phyloP scores from a whole-genome alignment of 164 flowering plant species.

The Liquidambar formosana region DNA sequence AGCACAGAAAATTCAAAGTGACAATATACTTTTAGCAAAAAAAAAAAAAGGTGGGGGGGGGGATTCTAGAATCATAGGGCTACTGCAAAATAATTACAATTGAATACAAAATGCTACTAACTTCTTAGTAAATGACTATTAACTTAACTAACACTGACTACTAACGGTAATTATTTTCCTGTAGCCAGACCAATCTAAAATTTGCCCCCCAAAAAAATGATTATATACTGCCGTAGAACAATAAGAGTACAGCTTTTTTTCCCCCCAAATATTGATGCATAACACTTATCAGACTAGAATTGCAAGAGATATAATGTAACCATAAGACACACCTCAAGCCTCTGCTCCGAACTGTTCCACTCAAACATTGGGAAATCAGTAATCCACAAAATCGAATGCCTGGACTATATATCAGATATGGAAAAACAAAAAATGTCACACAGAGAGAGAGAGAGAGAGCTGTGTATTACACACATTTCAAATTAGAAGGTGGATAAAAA shows the following conservation, averaged over 20 bases:
- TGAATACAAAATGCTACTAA: no score
- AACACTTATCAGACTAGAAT: neutral
- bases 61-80: no score
- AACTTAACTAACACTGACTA: no score
- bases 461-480: neutral
- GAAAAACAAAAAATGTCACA: conserved; percentile 2
- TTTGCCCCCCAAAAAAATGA: no score
- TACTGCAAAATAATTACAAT: no score
- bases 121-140: no score
- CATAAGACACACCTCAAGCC: conserved; percentile 72
- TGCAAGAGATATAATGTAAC: neutral
- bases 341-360: conserved; percentile 86
- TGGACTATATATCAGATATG: conserved; percentile 47
- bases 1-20: neutral
- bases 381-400: conserved; percentile 86
- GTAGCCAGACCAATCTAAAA: no score
- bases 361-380: conserved; percentile 99
- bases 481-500: neutral
- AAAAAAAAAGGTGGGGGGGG: no score
- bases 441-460: conserved; percentile 10
- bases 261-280: neutral
- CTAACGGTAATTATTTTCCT: no score
- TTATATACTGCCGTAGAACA: neutral
- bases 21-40: no score
- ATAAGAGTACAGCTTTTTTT: neutral